Conservation (phyloP, 2,329 filamentous ascomycete species). For the Alternaria sp. region DNA sequence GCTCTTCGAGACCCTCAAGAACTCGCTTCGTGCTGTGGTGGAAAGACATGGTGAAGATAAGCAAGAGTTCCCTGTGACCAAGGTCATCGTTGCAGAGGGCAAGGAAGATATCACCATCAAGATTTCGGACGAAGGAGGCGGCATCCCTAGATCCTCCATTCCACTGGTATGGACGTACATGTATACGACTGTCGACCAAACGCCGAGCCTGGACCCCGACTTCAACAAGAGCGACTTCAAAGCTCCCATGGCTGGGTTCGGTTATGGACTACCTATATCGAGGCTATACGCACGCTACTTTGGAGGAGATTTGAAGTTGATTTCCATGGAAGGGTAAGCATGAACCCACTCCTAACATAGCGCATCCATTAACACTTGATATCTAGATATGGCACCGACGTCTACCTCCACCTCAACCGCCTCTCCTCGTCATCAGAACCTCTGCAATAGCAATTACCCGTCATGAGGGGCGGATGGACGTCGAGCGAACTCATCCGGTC, state of each 20-base stretch:
- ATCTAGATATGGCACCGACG: conserved; percentile 91
- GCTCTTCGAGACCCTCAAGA: conserved; percentile 99
- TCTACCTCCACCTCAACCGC: conserved; percentile 96
- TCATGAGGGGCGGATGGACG: conserved; percentile 78
- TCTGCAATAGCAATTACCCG: conserved; percentile 89
- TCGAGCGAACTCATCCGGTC: conserved; percentile 45
- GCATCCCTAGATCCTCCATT: conserved; percentile 91
- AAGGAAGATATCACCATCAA: conserved; percentile 99
- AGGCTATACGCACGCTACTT: conserved; percentile 96
- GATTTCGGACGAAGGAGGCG: conserved; percentile 94
- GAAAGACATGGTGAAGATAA: conserved; percentile 95
- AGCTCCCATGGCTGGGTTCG: conserved; percentile 98
- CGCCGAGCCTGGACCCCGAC: conserved; percentile 92
- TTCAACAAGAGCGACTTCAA: conserved; percentile 99
- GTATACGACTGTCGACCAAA: conserved; percentile 98
- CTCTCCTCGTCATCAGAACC: conserved; percentile 95
- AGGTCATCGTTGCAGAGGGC: conserved; percentile 96
- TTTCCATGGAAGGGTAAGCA: conserved; percentile 97
- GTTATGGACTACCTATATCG: conserved; percentile 96
- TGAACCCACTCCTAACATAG: background rate
- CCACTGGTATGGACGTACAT: conserved; percentile 99
- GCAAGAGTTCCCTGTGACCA: conserved; percentile 94
- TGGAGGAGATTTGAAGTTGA: conserved; percentile 94
- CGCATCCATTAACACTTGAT: conserved; percentile 25
- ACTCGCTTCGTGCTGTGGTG: conserved; percentile 95